Evolutionary conservation across 1,139 yeast species (phyloP), one percentile per base, ranked within the genome.

Genomic region (Yamadazyma siamensis): DNA sequence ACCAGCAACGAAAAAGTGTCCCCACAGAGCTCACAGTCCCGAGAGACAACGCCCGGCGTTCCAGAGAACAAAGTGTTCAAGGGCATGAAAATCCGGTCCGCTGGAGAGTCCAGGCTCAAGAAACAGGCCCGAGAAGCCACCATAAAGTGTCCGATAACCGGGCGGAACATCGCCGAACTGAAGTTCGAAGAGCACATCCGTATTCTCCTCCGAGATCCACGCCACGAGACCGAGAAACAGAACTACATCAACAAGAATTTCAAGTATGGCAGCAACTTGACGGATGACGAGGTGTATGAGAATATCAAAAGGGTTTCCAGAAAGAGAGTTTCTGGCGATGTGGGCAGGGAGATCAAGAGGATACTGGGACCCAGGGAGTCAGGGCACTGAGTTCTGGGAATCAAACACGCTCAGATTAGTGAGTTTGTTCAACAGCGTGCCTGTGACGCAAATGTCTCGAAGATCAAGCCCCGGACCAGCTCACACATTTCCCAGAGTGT

Each of bases 141-240:
- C 29, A 69, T 85, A 29, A 69, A 67, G 46, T 83, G 96, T 52
- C 94, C 95, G 21, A 61, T 86, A 34, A 82, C 95, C 0, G 79
- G 80, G 1, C 72, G 78, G 44, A 50, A 71, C 48, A 72, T 89
- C 4, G 83, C 89, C 0, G 94, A 84, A 46, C 68, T 71, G 32
- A 65, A 80, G 40, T 86, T 84, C 50, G 87, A 82, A 41, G 74
- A 70, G 41, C 96, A 89, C 54, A 64, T 88, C 41, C 73, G 76
- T 35, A 72, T 78, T n/a, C 61, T 84, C 34, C 62, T 86, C 27
- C 61, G 91, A 31, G 95, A 89, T 54, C 95, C 96, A 2, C 66
- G 75, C 40, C 86, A 85, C 60, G 71, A 78, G 43, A 77, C 77
- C 40, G 89, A 86, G 51, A 80, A 77, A 47, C 76, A 73, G 18